phyloP scores from a whole-genome alignment of 139 green algal species.

The Klebsormidium nitens region DNA sequence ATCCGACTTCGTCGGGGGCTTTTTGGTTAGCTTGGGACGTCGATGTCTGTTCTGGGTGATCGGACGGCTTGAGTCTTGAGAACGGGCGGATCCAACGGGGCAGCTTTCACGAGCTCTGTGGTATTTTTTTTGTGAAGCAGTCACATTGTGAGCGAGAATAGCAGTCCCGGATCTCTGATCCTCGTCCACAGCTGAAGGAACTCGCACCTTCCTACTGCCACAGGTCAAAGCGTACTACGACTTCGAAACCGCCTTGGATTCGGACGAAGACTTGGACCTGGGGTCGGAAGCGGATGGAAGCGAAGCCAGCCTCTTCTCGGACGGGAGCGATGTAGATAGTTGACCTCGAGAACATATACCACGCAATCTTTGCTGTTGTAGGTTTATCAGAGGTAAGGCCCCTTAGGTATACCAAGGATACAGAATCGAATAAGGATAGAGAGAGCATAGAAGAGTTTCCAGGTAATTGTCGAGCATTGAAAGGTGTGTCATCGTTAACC shows the following conservation, averaged over 20 bases:
- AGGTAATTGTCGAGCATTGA: no score
- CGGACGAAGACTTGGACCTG: slow-evolving; percentile 32
- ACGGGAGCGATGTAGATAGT: no score
- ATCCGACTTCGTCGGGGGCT: background rate
- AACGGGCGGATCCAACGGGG: no score
- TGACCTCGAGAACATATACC: no score
- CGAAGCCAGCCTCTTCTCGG: no score
- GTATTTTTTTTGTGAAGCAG: background rate
- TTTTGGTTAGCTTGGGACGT: background rate
- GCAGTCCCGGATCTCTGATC: background rate
- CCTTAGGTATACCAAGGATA: no score
- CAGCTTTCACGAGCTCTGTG: background rate
- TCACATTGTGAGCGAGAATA: background rate
- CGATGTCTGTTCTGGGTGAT: background rate
- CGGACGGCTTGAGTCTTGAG: background rate
- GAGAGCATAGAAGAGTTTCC: no score
- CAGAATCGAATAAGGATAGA: no score
- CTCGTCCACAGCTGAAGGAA: background rate
- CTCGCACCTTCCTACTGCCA: no score
- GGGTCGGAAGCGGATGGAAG: background rate
- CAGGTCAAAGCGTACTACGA: slow-evolving; percentile 36
- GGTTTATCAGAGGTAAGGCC: no score
- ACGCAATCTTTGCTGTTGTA: no score
- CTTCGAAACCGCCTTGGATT: slow-evolving; percentile 24
- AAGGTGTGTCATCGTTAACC: no score